phyloP scores from a whole-genome alignment of 2,329 filamentous ascomycete species.

The Ophiosphaerella korrae region DNA sequence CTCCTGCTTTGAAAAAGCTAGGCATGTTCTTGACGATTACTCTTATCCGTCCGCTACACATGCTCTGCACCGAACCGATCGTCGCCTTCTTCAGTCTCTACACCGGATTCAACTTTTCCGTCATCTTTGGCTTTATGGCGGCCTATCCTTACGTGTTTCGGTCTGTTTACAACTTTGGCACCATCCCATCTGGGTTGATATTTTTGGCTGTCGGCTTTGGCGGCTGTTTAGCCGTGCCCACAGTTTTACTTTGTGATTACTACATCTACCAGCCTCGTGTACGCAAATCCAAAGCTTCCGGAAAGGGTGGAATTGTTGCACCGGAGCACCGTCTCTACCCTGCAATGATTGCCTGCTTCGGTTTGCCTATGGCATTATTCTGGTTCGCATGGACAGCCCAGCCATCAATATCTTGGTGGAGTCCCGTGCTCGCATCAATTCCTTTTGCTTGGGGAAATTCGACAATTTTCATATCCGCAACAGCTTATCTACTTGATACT shows the following conservation, averaged over 20 bases:
- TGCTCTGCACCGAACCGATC: constrained; percentile 34
- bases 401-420: constrained; percentile 41
- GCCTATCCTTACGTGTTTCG: constrained; percentile 29
- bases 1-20: constrained; percentile 33
- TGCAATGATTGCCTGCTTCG: constrained; percentile 7
- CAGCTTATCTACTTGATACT: constrained; percentile 51
- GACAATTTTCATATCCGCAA: constrained; percentile 51
- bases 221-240: constrained; percentile 13
- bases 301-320: neutral
- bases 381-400: constrained; percentile 17
- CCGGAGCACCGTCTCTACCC: constrained; percentile 9
- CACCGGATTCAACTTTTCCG: constrained; percentile 27
- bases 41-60: constrained; percentile 54
- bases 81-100: constrained; percentile 23
- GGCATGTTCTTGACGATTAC: constrained; percentile 1
- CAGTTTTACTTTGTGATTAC: constrained; percentile 32
- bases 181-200: constrained; percentile 6
- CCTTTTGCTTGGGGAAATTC: constrained; percentile 47
- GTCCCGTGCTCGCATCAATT: constrained; percentile 41
- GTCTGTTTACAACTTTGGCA: constrained; percentile 17
- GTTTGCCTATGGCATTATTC: constrained; percentile 9
- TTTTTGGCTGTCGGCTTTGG: constrained; percentile 30
- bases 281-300: constrained; percentile 31
- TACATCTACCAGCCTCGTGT: constrained; percentile 32
- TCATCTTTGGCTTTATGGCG: constrained; percentile 33